These are phyloP conservation scores for Daldinia grandis DNA, from an alignment of 495 filamentous ascomycete genomes.

Conservation along the genomic window DNA sequence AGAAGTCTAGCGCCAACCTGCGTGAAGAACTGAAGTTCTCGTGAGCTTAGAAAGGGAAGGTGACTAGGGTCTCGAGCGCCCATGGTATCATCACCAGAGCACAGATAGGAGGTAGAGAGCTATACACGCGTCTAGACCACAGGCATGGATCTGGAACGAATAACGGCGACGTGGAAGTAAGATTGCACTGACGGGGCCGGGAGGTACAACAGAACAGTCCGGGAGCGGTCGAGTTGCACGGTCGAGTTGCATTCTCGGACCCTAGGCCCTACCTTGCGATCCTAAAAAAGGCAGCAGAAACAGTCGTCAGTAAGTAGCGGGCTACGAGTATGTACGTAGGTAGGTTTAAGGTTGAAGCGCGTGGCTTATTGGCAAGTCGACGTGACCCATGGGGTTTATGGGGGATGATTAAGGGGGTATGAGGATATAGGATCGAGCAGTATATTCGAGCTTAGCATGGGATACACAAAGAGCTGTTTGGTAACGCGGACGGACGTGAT, in stretches of 20 bases:
- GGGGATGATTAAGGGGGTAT: slow-evolving; percentile 31
- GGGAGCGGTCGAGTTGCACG: slow-evolving; percentile 30
- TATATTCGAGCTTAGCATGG: slow-evolving; percentile 9
- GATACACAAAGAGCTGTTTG: slow-evolving; percentile 11
- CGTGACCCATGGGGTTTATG: slow-evolving; percentile 26
- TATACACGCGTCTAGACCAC: slow-evolving; percentile 39
- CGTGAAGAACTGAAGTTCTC: slow-evolving; percentile 38
- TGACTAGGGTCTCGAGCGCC: slow-evolving; percentile 36
- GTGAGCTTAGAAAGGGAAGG: slow-evolving; percentile 41
- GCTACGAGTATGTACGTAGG: slow-evolving; percentile 2
- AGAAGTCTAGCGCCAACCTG: slow-evolving; percentile 29
- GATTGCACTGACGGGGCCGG: slow-evolving; percentile 19
- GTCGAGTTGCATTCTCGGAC: slow-evolving; percentile 34
- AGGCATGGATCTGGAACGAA: slow-evolving; percentile 16
- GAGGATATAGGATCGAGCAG: slow-evolving; percentile 19
- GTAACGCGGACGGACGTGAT: slow-evolving; percentile 35
- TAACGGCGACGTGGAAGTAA: slow-evolving; percentile 14
- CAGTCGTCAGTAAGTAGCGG: background rate
- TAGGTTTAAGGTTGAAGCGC: slow-evolving; percentile 30
- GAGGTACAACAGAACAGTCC: slow-evolving; percentile 12
- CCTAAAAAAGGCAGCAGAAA: slow-evolving; percentile 3
- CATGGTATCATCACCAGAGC: slow-evolving; percentile 35
- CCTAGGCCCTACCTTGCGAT: slow-evolving; percentile 31
- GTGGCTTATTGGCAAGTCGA: slow-evolving; percentile 27
- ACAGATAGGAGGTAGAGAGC: slow-evolving; percentile 19